phyloP scores from a whole-genome alignment of 192 early-diverging fungal genomes.

The Entrophospora sp. region DNA sequence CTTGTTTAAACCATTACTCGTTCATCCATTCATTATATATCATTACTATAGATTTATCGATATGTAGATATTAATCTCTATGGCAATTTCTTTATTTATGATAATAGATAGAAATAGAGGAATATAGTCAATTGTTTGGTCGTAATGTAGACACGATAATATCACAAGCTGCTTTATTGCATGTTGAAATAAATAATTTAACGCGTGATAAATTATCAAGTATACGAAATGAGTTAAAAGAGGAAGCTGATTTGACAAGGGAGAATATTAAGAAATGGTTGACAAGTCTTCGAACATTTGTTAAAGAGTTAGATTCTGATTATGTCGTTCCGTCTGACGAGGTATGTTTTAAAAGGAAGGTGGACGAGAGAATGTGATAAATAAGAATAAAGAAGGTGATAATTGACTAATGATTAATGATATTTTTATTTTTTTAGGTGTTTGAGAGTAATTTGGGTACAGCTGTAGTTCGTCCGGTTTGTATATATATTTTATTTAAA shows the following conservation, averaged over 20 bases:
- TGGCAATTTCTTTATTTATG: not conserved
- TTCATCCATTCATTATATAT: not conserved
- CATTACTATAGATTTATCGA: not conserved
- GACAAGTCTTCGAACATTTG: not conserved
- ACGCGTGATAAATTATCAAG: not conserved
- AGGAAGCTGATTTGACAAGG: not conserved
- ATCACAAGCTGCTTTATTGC: not conserved
- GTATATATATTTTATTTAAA: conserved; percentile 6
- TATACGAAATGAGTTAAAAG: conserved; percentile 10
- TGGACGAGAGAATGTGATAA: no score
- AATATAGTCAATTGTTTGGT: conserved; percentile 12
- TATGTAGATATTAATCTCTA: not conserved
- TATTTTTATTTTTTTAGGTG: not conserved
- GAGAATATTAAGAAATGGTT: conserved; percentile 13
- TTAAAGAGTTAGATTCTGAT: not conserved
- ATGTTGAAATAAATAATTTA: not conserved
- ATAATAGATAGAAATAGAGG: conserved; percentile 15
- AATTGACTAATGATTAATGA: not conserved
- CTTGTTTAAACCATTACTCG: not conserved
- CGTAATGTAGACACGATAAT: conserved; percentile 2
- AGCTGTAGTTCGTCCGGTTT: conserved; percentile 14
- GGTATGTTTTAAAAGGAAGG: no score
- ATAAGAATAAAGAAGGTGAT: no score
- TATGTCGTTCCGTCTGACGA: conserved; percentile 7
- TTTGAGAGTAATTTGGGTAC: conserved; percentile 12